phyloP scores from a whole-genome alignment of 169 alveolate species.

The Plasmodium inui region DNA sequence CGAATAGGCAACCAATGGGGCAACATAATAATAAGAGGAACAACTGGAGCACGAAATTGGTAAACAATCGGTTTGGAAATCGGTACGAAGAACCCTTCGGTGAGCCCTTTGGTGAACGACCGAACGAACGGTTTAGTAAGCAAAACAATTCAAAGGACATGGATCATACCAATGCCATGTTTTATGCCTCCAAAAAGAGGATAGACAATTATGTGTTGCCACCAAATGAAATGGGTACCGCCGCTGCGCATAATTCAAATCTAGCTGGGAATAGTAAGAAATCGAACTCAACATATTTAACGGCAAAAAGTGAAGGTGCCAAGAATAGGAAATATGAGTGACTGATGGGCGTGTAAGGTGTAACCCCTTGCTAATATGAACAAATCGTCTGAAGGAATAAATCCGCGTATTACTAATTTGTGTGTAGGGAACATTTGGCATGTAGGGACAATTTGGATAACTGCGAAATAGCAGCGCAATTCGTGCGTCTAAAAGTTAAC shows the following conservation, averaged over 20 bases:
- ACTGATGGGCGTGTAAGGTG: neutral
- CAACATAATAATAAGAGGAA: conserved; percentile 8
- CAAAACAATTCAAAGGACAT: conserved; percentile 23
- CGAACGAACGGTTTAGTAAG: conserved; percentile 20
- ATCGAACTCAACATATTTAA: neutral
- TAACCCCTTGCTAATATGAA: neutral
- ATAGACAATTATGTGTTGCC: neutral
- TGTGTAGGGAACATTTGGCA: neutral
- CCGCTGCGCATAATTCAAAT: neutral
- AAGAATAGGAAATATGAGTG: neutral
- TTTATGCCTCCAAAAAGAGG: conserved; percentile 2
- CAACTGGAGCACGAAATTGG: conserved; percentile 4
- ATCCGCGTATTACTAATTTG: neutral
- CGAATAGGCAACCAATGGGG: neutral
- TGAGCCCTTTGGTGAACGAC: neutral
- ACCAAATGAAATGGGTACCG: conserved; percentile 7
- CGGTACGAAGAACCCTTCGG: neutral
- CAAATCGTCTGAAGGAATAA: neutral
- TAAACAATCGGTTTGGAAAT: conserved; percentile 3
- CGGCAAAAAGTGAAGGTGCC: conserved; percentile 1
- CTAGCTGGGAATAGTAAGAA: conserved; percentile 15
- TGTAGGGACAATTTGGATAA: neutral
- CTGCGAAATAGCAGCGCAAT: neutral
- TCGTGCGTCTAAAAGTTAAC: neutral
- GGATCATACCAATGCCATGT: conserved; percentile 1